Evolutionary conservation across 768 basidiomycete species (phyloP).

Genomic region (Neoboletus brunneissimus): DNA sequence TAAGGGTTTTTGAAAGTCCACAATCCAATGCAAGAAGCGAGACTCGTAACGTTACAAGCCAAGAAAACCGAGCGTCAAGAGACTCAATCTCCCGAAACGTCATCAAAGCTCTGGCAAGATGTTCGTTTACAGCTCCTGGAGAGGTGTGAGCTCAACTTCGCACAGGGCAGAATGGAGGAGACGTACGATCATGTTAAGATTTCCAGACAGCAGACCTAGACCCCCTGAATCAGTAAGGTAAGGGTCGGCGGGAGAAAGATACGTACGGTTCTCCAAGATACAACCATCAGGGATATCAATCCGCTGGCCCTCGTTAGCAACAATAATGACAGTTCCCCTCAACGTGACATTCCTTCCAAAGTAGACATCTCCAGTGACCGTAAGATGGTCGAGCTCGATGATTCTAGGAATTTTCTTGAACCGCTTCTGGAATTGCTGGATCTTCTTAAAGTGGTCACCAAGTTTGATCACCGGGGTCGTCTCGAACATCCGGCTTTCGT

Average conservation of each 20-base stretch:
- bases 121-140: conserved; percentile 31
- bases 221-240: conserved; percentile 11
- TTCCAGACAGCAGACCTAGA: conserved; percentile 66
- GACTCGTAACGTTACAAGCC: not conserved
- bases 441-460: conserved; percentile 77
- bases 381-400: conserved; percentile 71
- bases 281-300: conserved; percentile 78
- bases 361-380: conserved; percentile 65
- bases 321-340: conserved; percentile 67
- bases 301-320: conserved; percentile 73
- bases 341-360: conserved; percentile 65
- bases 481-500: conserved; percentile 54
- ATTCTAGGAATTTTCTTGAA: conserved; percentile 76
- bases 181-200: conserved; percentile 68
- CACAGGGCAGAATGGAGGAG: not conserved
- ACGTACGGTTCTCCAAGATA: conserved; percentile 63
- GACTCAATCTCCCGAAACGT: conserved; percentile 3
- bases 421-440: conserved; percentile 65
- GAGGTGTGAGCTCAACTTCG: not conserved
- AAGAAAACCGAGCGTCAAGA: conserved; percentile 7
- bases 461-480: conserved; percentile 74
- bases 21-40: conserved; percentile 13
- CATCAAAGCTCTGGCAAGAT: not conserved
- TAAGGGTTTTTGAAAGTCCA: conserved; percentile 15
- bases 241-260: not conserved